These are phyloP conservation scores for Cystobasidium onofrii DNA, from an alignment of 768 basidiomycete species.

Conservation along the genomic window DNA sequence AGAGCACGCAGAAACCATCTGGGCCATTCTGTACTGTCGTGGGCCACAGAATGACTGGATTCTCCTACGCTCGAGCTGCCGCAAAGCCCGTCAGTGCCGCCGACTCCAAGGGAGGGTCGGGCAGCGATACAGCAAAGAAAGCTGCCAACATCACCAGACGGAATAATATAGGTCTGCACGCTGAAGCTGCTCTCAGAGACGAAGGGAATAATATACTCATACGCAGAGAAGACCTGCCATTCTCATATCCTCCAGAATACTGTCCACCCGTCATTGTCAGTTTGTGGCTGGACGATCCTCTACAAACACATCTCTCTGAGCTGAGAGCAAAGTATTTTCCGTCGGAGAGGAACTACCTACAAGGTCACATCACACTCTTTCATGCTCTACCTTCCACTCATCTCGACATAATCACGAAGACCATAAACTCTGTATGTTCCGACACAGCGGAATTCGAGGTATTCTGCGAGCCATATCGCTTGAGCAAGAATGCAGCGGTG, in stretches of 20 bases:
- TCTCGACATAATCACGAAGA: neutral
- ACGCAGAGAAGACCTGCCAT: neutral
- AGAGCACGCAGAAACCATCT: neutral
- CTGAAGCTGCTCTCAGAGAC: neutral
- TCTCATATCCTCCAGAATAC: neutral
- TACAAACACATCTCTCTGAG: neutral
- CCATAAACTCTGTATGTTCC: neutral
- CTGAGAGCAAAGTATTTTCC: conserved; percentile 18
- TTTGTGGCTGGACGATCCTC: neutral
- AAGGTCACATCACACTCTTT: conserved; percentile 17
- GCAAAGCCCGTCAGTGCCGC: neutral
- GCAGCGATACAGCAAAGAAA: neutral
- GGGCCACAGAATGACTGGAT: neutral
- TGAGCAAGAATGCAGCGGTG: neutral
- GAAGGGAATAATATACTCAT: neutral
- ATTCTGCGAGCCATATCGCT: neutral
- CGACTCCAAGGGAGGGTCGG: neutral
- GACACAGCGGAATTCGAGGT: neutral
- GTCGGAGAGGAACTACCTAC: neutral
- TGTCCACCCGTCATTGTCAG: neutral
- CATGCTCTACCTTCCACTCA: conserved; percentile 6
- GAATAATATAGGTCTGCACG: neutral
- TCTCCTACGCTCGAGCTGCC: neutral
- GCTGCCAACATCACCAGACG: neutral
- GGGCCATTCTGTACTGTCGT: neutral